Evolutionary conservation across 139 green algal genomes (phyloP).

Genomic region (Chlamydomonas schloesseri): DNA sequence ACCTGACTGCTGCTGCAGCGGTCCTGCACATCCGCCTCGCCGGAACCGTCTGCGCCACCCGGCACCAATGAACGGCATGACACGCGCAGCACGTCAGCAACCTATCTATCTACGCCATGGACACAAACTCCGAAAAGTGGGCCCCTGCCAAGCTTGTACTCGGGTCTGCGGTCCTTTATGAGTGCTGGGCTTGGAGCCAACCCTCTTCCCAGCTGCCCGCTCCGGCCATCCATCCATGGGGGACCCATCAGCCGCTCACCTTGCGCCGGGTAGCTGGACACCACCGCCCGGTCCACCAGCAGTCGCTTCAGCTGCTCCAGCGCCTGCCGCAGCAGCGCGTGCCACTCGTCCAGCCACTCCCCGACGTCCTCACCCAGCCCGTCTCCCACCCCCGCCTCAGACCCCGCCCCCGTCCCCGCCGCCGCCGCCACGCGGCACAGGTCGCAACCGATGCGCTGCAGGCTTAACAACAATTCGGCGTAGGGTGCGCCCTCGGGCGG

Average conservation of each 20-base stretch:
- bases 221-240: too few relatives aligned
- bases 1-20: background rate
- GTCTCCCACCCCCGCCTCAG: background rate
- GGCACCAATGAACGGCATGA: too few relatives aligned
- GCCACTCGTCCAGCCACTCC: background rate
- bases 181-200: too few relatives aligned
- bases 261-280: slow-evolving; percentile 1
- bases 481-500: background rate
- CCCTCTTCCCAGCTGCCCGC: too few relatives aligned
- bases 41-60: too few relatives aligned
- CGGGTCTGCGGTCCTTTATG: too few relatives aligned
- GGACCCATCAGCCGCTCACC: background rate
- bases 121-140: too few relatives aligned
- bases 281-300: background rate
- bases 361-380: background rate
- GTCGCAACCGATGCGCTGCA: slow-evolving; percentile 1
- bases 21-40: background rate
- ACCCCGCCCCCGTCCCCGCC: too few relatives aligned
- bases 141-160: too few relatives aligned
- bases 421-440: background rate
- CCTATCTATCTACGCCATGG: too few relatives aligned
- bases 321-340: background rate
- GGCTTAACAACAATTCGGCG: background rate
- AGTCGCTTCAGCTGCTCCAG: background rate
- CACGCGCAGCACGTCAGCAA: too few relatives aligned